Conservation (phyloP, 1,284 basidiomycete species). For the Cryptococcus deneoformans region DNA sequence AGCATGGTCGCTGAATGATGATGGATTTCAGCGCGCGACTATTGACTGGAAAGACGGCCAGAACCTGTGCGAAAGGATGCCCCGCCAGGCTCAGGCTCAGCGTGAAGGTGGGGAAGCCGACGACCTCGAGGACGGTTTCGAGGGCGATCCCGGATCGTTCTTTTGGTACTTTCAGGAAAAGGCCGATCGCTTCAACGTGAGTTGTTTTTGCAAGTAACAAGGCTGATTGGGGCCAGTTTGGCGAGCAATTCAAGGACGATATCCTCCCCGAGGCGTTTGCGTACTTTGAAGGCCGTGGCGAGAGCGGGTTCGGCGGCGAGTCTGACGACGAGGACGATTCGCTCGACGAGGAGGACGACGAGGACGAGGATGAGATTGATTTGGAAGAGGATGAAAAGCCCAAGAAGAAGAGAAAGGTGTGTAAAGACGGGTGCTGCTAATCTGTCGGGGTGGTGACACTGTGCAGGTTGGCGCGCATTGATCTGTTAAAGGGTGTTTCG, state of each 20-base stretch:
- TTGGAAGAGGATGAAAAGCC: constrained; percentile 40
- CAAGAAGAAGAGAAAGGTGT: constrained; percentile 31
- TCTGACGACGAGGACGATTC: constrained; percentile 34
- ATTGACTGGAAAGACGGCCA: constrained; percentile 55
- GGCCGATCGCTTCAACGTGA: constrained; percentile 32
- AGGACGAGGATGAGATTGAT: constrained; percentile 44
- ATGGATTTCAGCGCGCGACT: constrained; percentile 20
- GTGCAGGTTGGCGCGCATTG: too few relatives aligned
- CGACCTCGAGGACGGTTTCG: constrained; percentile 28
- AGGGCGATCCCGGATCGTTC: constrained; percentile 52
- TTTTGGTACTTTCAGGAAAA: constrained; percentile 52
- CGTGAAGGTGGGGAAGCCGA: constrained; percentile 16
- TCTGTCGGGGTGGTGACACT: too few relatives aligned
- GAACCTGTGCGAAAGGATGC: constrained; percentile 50
- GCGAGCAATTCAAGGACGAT: constrained; percentile 29
- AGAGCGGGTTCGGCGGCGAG: constrained; percentile 12
- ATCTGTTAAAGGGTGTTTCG: too few relatives aligned
- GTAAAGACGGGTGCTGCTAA: constrained; percentile 4
- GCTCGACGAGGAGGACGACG: constrained; percentile 39
- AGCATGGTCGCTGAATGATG: neutral
- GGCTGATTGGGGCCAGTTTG: constrained; percentile 7
- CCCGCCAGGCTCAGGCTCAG: constrained; percentile 27
- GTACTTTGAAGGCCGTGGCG: constrained; percentile 37
- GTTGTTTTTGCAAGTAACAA: constrained; percentile 3
- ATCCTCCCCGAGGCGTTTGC: constrained; percentile 40